These are phyloP conservation scores for Coemansia sp. DNA, from an alignment of 192 early-diverging fungal genomes.

Conservation along the genomic window DNA sequence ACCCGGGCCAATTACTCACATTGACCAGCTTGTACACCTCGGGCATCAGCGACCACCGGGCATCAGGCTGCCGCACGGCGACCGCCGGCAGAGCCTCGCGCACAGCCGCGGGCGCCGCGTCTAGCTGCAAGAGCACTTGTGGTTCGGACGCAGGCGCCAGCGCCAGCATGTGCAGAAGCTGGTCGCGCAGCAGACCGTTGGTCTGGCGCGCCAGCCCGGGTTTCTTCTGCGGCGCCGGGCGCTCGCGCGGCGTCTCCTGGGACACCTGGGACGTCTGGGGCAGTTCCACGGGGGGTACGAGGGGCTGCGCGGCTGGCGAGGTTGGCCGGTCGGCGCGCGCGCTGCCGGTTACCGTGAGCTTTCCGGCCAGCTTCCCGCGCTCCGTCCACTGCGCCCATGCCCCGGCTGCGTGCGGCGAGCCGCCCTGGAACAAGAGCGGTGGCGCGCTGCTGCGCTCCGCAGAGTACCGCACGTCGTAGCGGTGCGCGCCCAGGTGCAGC, in stretches of 20 bases:
- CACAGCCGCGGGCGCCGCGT: too few species aligned
- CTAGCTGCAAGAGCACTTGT: constrained; percentile 18
- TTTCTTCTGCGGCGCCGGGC: constrained; percentile 39
- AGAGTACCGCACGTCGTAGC: constrained; percentile 42
- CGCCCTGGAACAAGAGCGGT: constrained; percentile 38
- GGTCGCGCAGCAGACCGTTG: constrained; percentile 36
- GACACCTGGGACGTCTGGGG: too few species aligned
- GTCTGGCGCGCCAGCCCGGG: constrained; percentile 43
- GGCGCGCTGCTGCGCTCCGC: constrained; percentile 32
- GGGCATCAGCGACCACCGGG: constrained; percentile 44
- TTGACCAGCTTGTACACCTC: constrained; percentile 53
- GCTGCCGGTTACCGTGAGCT: constrained; percentile 31
- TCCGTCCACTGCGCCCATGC: constrained; percentile 33
- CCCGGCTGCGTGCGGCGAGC: constrained; percentile 8
- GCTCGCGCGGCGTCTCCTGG: too few species aligned
- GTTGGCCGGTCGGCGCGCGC: too few species aligned
- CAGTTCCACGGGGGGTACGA: too few species aligned
- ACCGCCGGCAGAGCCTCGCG: too few species aligned
- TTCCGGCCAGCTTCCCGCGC: constrained; percentile 36
- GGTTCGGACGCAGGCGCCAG: constrained; percentile 15
- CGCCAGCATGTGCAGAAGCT: constrained; percentile 34
- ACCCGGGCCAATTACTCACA: constrained; percentile 55
- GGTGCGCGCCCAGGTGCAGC: constrained; percentile 15
- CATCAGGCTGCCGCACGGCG: too few species aligned
- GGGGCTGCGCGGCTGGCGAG: too few species aligned